Evolutionary conservation across 2,329 filamentous ascomycete genomes (phyloP), one percentile per base, ranked within the genome.

Genomic region (Aspergillus sp.): DNA sequence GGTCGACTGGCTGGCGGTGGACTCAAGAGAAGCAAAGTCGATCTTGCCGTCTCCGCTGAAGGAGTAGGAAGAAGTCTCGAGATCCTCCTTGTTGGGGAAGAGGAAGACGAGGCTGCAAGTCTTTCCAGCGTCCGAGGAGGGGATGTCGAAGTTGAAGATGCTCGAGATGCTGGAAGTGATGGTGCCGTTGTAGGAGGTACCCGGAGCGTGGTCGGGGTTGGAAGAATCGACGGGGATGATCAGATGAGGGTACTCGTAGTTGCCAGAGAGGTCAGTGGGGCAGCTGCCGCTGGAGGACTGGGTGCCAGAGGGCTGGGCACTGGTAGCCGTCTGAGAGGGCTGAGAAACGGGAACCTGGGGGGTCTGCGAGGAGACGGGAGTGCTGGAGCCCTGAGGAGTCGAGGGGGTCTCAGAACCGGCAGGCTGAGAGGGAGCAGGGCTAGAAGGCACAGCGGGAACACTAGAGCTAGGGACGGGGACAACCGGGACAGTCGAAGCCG

Each of bases 71-170:
- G 84, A 85, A 1, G 83, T 85, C 69, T 83, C 70, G n/a, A 87
- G 79, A 31, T 85, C 69, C 14, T 74, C 62, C 56, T 82, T 69
- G 47, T 74, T 59, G 10, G 87, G 86, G 71, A 88, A 81, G 42
- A 87, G 74, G 79, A 89, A 89, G 52, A 85, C 73, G 7, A 88
- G 73, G 50, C 77, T 80, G 73, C 86, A 89, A 63, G 81, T 81
- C 71, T 83, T 82, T 59, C 81, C 82, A 7, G 73, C 60, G 60
- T 83, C 78, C 4, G 71, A 69, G 3, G 69, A 56, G 1, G 81
- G 81, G 41, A 89, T 81, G 63, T 87, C 84, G 71, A 89, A 89
- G 74, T 87, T 87, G 79, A 86, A 88, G 63, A 88, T 80, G 11
- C 81, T 80, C 9, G 80, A 81, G 45, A 81, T 68, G 17, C 69